Base-by-base conservation (phyloP, 495 filamentous ascomycete species). In the Penicillium mononematosum region DNA sequence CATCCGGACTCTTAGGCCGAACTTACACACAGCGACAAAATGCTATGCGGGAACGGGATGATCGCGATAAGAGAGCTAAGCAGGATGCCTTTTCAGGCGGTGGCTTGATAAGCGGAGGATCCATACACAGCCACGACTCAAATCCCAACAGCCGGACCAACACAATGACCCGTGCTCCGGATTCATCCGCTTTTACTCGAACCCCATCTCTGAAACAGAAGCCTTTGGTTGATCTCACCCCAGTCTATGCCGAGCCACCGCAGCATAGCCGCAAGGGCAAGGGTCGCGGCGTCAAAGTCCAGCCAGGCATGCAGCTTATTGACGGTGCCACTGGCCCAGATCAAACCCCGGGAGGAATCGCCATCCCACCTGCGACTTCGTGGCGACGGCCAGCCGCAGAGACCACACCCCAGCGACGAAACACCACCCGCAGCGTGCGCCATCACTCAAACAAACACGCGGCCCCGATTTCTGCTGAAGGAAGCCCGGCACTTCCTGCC, bases 171-270 rank as follows among this genome's bases (percentile, higher is more conserved):
- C 67, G 66, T 2, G 60, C 61, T 4, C 66, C 73, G 0, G 65
- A 71, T 43, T n/a, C 55, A 16, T 56, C 62, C 7, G 49, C 17
- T 2, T 45, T 72, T 41, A 71, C 59, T 19, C 69, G 69, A 7
- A 59, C 67, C 0, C 56, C 63, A 27, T 75, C 76, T 34, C 46
- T 70, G 43, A 70, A 68, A 36, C 60, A 69, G 4, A 74, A 82
- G 62, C 88, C 92, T 2, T 78, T 96, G 0, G 75, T 96, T 12
- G 88, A 92, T 61, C 78, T 94, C 19, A 89, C 85, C 0, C 87
- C 90, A 0, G 74, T 78, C n/a, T 90, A 88, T 65, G 78, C 81
- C 44, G 89, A 91, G 56, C 79, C 89, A 19, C 89, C 87, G 5
- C 91, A 95, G 61, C 83, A 86, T 63, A 63, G 75, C 0, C 78